Base-by-base conservation (phyloP, 306 rosid genomes). In the Begonia fuchsioides region DNA sequence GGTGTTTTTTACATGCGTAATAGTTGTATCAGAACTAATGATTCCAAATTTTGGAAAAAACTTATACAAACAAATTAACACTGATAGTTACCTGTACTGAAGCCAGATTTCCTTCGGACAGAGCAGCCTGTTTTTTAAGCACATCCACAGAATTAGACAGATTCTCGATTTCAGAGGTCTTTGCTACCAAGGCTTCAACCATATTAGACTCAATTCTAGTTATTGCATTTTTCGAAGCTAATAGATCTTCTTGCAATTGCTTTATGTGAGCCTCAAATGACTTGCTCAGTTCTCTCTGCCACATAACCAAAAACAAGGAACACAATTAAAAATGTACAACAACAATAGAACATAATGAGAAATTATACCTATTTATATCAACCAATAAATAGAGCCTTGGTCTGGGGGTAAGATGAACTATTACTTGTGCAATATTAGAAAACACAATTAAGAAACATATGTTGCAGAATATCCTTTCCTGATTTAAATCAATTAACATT, bases 151-250 rank as follows among this genome's bases (percentile, higher is more conserved):
- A 79, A 66, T 64, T 67, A 55, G 81, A 58, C 71, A 92, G 93
- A 39, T 81, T 68, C 78, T 85, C 96, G 43, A 92, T 82, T 77
- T 92, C 98, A 38, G 87, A 68, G 79, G 85, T 92, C 61, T 92
- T 92, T 17, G 96, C 87, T 43, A 83, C 67, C 77, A 92, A 82
- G 66, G 98, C 98, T 63, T 85, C 98, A 47, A 41, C 78, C 94
- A 92, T 79, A 67, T 69, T 77, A 51, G 81, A 74, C 71, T 92
- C 98, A 60, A 77, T 81, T 77, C 86, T 79, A 20, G 96, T 49
- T 38, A 77, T 85, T 62, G 82, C 98, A 50, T 55, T 61, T 85
- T 77, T 85, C 57, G 94, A 71, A 73, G 69, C 79, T 49, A 81
- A 82, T 56, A 92, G 56, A 66, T 85, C 83, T 66, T 59, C 60